Evolutionary conservation across 805 yeast genomes (phyloP).

Genomic region (Kodamaea jinghongensis): DNA sequence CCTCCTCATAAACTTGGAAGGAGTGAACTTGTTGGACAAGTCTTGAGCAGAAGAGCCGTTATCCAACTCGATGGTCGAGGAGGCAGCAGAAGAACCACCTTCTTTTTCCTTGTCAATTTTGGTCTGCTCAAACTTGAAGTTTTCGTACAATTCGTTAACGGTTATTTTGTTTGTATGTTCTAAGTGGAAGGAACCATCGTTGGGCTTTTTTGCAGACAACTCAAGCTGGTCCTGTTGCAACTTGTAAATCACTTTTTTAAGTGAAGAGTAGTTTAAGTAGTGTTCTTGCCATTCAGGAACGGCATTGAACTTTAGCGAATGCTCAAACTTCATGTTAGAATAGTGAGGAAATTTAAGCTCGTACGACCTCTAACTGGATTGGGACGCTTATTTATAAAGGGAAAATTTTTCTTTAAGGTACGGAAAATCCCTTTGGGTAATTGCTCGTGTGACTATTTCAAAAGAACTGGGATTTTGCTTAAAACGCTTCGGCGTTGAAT

Average conservation of each 20-base stretch:
- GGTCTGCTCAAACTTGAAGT: not conserved
- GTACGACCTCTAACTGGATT: constrained; percentile 7
- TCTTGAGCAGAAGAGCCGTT: constrained; percentile 5
- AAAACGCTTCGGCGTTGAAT: not conserved
- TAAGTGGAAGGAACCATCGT: constrained; percentile 21
- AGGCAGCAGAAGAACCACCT: not conserved
- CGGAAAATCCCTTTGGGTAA: constrained; percentile 4
- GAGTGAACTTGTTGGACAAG: constrained; percentile 10
- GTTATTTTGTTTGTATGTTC: constrained; percentile 20
- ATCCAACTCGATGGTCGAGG: constrained; percentile 6
- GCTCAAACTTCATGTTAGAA: constrained; percentile 47
- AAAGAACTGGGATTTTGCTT: not conserved
- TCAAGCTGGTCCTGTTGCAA: constrained; percentile 44
- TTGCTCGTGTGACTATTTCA: constrained; percentile 11
- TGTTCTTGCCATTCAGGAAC: constrained; percentile 53
- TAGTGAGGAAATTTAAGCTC: constrained; percentile 4
- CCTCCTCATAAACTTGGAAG: constrained; percentile 18
- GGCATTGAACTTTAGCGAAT: constrained; percentile 49
- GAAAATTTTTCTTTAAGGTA: constrained; percentile 1
- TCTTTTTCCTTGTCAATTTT: constrained; percentile 3
- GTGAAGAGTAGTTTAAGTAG: constrained; percentile 44
- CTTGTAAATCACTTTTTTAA: constrained; percentile 56
- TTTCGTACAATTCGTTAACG: constrained; percentile 27
- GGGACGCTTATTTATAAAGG: constrained; percentile 2
- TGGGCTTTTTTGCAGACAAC: constrained; percentile 17